Evolutionary conservation across 2,329 filamentous ascomycete genomes (phyloP), one percentile per base, ranked within the genome.

Genomic region (Didymella pinodella): DNA sequence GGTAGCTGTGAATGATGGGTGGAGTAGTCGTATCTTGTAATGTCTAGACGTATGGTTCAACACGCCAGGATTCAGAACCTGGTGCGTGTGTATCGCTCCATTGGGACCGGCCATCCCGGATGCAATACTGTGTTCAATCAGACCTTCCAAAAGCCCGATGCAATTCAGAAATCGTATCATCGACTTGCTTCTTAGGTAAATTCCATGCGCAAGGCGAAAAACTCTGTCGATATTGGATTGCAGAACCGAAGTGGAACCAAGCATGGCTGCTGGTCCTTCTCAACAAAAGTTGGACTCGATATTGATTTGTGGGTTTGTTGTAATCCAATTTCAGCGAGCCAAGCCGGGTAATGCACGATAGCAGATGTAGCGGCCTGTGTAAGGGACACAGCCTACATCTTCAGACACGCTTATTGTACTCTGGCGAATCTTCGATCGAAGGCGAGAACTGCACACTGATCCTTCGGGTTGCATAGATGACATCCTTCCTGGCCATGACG

Each of bases 381-480:
- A 16, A 38, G 34, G 34, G 2, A 8, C 34, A 14, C 34, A n/a
- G 1, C 18, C n/a, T 7, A 38, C 3, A 38, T n/a, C n/a, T 18
- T 38, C 34, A 38, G 34, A 18, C 14, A 10, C 18, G 34, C 34
- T 38, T 46, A 8, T 20, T 14, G 12, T 12, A 20, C 4, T 12
- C 20, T 29, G 7, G 14, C 44, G 34, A 7, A 53, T 56, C 36
- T 16, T 64, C 61, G 18, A 63, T 59, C 6, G 44, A 41, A 44
- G 59, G 47, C 7, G 65, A 68, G 22, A 62, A 68, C n/a, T 68
- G 63, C 28, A 68, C 65, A 25, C 65, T 68, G 29, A 68, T 53
- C 22, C 63, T 52, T 7, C 57, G 59, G 22, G 65, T 68, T 52
- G 65, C 65, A 51, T 68, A 68, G 25, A 68, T 67, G 40, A 67